Base-by-base conservation (phyloP, 345 rosid genomes). In the Eucalyptus cloeziana region DNA sequence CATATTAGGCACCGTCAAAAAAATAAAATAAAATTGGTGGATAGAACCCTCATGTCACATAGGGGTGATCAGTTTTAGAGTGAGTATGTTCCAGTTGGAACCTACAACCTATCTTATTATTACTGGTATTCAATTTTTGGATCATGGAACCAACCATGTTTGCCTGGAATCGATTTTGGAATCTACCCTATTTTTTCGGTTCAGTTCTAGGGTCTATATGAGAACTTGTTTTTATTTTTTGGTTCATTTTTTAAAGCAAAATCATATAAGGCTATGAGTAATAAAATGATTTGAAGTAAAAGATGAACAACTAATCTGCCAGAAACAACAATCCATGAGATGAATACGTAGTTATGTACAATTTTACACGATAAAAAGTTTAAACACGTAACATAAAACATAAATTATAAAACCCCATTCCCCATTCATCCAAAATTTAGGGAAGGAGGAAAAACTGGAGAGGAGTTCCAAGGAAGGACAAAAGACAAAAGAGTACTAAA, bases 141-240 rank as follows among this genome's bases (percentile, higher is more conserved):
- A 52, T 7, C 2, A 0, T 19, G 4, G 1, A 52, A 51, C 21
- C 56, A 17, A 51, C 0, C 2, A 3, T 52, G 2, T 52, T 52
- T 60, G 67, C 7, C 0, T 60, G 1, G 16, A 27, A 60, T 5
- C 1, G 4, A 7, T 60, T 25, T 11, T 27, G 3, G 13, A 60
- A 60, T 2, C 67, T 60, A 58, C 67, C 67, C 0, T 25, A 3
- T 60, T 25, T 60, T 60, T 60, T 2, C 2, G 0, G 2, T 60
- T 5, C 0, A 3, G 0, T 25, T 60, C 67, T 6, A 25, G 7
- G 67, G 31, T 60, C 4, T 60, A 10, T 3, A 0, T 1, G 0
- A 60, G 67, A 60, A 12, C 3, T 56, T 54, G 25, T 54, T 54
- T 21, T 56, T 56, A 22, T 27, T 10, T 25, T 60, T 60, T 27